These are phyloP conservation scores for Colletotrichum sp. DNA, from an alignment of 2,329 filamentous ascomycete species.

Conservation along the genomic window DNA sequence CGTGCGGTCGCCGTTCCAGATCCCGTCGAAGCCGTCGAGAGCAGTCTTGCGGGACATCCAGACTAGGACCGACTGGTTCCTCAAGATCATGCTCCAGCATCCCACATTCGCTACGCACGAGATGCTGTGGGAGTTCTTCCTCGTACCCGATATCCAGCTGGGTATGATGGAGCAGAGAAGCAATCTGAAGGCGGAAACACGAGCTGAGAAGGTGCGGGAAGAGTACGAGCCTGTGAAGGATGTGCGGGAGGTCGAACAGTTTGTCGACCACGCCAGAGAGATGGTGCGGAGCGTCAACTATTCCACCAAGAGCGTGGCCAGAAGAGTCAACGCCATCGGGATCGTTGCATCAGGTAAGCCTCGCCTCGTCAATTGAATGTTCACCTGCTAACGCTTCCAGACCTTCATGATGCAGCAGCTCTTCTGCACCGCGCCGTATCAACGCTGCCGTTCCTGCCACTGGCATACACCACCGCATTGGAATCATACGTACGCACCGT, in stretches of 20 bases:
- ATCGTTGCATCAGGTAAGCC: conserved; percentile 65
- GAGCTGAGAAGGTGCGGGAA: conserved; percentile 84
- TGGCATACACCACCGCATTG: conserved; percentile 71
- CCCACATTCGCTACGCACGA: conserved; percentile 96
- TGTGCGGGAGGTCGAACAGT: conserved; percentile 88
- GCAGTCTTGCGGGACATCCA: conserved; percentile 89
- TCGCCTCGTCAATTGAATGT: neutral
- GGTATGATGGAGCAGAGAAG: conserved; percentile 91
- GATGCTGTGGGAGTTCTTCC: conserved; percentile 98
- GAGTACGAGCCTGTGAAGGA: conserved; percentile 87
- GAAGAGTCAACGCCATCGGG: conserved; percentile 76
- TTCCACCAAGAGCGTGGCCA: conserved; percentile 81
- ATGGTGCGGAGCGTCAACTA: conserved; percentile 86
- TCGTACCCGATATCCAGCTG: conserved; percentile 91
- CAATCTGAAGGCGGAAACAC: conserved; percentile 81
- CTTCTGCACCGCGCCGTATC: conserved; percentile 58
- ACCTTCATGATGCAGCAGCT: conserved; percentile 71
- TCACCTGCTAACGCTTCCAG: conserved; percentile 38
- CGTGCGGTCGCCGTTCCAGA: conserved; percentile 86
- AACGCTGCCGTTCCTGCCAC: conserved; percentile 71
- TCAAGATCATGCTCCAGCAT: conserved; percentile 85
- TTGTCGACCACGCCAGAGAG: conserved; percentile 89
- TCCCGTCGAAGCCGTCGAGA: conserved; percentile 89
- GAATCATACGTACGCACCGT: conserved; percentile 73
- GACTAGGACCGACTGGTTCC: conserved; percentile 82